Evolutionary conservation across 2,329 filamentous ascomycete species (phyloP).

Genomic region (Cordyceps cateniannulata): DNA sequence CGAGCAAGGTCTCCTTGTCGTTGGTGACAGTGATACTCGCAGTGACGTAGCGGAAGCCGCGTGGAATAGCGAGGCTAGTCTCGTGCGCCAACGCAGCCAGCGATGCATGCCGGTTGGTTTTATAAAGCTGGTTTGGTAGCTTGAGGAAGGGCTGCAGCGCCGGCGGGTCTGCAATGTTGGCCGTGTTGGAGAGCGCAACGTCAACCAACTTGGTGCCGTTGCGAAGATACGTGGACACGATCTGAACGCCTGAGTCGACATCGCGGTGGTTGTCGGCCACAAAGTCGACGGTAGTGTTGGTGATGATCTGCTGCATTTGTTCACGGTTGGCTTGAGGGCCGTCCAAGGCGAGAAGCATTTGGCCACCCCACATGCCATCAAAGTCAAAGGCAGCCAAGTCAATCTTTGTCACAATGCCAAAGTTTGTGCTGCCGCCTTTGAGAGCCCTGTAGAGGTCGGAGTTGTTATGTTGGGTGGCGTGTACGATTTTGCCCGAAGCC

Average conservation of each 20-base stretch:
- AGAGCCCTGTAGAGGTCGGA: slow-evolving; percentile 40
- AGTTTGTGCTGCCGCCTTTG: slow-evolving; percentile 42
- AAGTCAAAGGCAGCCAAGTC: slow-evolving; percentile 22
- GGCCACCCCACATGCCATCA: slow-evolving; percentile 12
- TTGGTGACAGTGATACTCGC: slow-evolving; percentile 14
- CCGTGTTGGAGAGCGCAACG: slow-evolving; percentile 10
- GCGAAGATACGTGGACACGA: slow-evolving; percentile 11
- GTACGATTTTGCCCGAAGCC: slow-evolving; percentile 34
- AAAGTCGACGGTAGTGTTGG: slow-evolving; percentile 7
- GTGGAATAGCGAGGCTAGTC: slow-evolving; percentile 13
- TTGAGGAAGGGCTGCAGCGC: slow-evolving; percentile 12
- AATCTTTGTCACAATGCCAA: slow-evolving; percentile 32
- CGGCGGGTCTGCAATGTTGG: slow-evolving; percentile 11
- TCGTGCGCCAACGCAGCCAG: slow-evolving; percentile 13
- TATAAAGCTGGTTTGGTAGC: slow-evolving; percentile 13
- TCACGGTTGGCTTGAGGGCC: background rate
- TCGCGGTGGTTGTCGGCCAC: slow-evolving; percentile 10
- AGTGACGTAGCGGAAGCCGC: slow-evolving; percentile 16
- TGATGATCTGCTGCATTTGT: slow-evolving; percentile 8
- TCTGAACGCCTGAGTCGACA: slow-evolving; percentile 8
- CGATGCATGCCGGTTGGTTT: slow-evolving; percentile 9
- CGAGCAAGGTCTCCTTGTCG: slow-evolving; percentile 12
- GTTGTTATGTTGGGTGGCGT: slow-evolving; percentile 32
- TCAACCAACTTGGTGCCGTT: slow-evolving; percentile 8
- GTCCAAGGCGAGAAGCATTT: slow-evolving; percentile 6